Evolutionary conservation across 352 stramenopile species (phyloP).

Genomic region (Elongisporangium senticosum): DNA sequence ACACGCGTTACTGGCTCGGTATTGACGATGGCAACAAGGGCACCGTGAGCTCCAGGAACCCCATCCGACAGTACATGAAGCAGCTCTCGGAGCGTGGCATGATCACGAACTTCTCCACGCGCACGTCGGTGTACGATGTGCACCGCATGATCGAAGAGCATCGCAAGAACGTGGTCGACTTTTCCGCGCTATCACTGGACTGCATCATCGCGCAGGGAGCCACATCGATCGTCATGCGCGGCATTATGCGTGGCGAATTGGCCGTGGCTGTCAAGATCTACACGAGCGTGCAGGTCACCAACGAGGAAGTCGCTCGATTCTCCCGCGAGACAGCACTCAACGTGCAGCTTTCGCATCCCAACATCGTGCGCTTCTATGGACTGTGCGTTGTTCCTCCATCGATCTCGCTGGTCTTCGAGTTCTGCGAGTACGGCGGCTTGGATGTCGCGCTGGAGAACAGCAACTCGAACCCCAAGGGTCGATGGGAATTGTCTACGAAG

Average conservation of each 20-base stretch:
- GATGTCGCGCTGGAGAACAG: conserved; percentile 49
- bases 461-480: conserved; percentile 13
- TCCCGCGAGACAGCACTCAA: conserved; percentile 79
- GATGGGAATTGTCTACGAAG: conserved; percentile 61
- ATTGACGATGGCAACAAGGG: conserved; percentile 57
- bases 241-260: conserved; percentile 40
- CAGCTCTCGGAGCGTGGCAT: conserved; percentile 76
- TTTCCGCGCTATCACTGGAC: conserved; percentile 62
- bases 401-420: conserved; percentile 85
- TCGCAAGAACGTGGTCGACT: conserved; percentile 76
- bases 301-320: conserved; percentile 77
- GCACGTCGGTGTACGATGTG: conserved; percentile 84
- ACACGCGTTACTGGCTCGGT: conserved; percentile 82
- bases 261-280: conserved; percentile 85
- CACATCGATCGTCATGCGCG: conserved; percentile 82
- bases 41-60: conserved; percentile 27
- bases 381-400: conserved; percentile 78
- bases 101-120: conserved; percentile 86
- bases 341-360: conserved; percentile 77
- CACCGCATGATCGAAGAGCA: conserved; percentile 87
- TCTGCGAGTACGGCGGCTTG: conserved; percentile 77
- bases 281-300: conserved; percentile 75
- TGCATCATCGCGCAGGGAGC: conserved; percentile 75
- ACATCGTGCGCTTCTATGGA: conserved; percentile 78
- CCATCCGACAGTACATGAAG: conserved; percentile 70